These are phyloP conservation scores for Eucalyptus rudis DNA, from an alignment of 345 rosid genomes.

Conservation along the genomic window DNA sequence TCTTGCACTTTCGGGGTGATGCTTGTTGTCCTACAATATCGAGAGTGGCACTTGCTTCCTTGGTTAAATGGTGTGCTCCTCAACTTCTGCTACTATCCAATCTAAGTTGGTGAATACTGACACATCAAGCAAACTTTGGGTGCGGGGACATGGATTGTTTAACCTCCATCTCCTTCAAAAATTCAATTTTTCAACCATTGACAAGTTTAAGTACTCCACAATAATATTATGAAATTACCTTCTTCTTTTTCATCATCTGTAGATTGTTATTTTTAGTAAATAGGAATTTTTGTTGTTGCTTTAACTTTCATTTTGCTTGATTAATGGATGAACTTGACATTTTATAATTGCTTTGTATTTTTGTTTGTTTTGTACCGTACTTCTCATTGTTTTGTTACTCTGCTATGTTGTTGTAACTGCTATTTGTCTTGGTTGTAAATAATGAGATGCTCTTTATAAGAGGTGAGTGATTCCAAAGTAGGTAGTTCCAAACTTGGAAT, in stretches of 20 bases:
- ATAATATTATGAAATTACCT: too few species aligned
- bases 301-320: background rate
- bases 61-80: background rate
- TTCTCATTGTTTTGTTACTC: background rate
- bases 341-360: background rate
- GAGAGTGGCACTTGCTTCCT: background rate
- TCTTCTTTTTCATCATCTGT: background rate
- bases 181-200: background rate
- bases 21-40: background rate
- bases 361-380: background rate
- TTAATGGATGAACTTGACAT: background rate
- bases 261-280: background rate
- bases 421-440: background rate
- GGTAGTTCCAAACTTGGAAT: too few species aligned
- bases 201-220: rapidly evolving
- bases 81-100: rapidly evolving
- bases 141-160: background rate
- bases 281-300: background rate
- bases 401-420: background rate
- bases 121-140: background rate
- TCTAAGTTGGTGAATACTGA: background rate
- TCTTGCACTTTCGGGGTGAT: background rate
- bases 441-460: rapidly evolving
- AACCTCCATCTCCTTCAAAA: background rate
- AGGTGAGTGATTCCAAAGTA: too few species aligned